Conservation (phyloP, 140 eudicot genomes). For the Senecio squalidus region DNA sequence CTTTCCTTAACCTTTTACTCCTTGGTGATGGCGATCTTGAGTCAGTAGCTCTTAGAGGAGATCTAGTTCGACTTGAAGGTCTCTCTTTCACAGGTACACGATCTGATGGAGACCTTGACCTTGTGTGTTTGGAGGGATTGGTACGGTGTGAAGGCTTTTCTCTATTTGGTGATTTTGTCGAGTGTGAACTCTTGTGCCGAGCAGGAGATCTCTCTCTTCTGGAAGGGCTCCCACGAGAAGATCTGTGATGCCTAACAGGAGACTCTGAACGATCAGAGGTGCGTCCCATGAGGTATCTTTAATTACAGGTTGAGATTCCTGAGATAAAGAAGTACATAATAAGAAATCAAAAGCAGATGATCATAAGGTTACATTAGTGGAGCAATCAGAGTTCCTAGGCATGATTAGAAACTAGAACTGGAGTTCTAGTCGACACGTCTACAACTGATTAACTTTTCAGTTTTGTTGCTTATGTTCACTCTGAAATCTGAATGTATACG, state of each 20-base stretch:
- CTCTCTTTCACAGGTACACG: slow-evolving; percentile 31
- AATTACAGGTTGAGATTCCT: slow-evolving; percentile 27
- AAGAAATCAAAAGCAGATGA: not conserved
- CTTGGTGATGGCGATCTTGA: slow-evolving; percentile 67
- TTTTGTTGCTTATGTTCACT: no score
- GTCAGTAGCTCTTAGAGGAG: slow-evolving; percentile 5
- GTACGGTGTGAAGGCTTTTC: slow-evolving; percentile 41
- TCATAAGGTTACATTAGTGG: not conserved
- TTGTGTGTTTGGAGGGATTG: slow-evolving; percentile 32
- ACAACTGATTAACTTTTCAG: no score
- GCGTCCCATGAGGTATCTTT: slow-evolving; percentile 48
- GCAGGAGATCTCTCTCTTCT: slow-evolving; percentile 72
- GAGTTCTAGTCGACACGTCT: no score
- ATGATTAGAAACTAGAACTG: no score
- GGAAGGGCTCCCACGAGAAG: slow-evolving; percentile 61
- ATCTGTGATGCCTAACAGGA: slow-evolving; percentile 45
- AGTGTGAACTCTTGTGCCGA: slow-evolving; percentile 52
- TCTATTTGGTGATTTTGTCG: slow-evolving; percentile 33
- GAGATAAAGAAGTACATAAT: not conserved
- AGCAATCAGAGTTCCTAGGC: not conserved
- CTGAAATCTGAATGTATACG: no score
- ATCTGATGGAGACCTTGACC: slow-evolving; percentile 39
- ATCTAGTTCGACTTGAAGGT: slow-evolving; percentile 30
- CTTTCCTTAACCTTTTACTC: slow-evolving; percentile 51
- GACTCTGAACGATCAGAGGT: slow-evolving; percentile 50